Percentiles rank a stretch among this genome's conserved stretches.
Conservation (phyloP, 345 rosid species). For the Bruguiera gymnorhiza region DNA sequence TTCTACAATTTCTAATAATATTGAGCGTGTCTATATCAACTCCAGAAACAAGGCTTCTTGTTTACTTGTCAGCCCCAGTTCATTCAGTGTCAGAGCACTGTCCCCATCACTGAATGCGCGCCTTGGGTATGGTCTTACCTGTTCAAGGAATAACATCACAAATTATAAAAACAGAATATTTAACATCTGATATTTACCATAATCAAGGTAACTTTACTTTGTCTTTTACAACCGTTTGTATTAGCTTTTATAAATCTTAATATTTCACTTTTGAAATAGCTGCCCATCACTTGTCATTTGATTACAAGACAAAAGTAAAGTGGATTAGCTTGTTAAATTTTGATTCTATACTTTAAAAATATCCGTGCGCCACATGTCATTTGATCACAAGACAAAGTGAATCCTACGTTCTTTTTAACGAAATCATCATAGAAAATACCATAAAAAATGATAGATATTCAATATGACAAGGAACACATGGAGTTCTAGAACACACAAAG, state of each 20-base stretch:
- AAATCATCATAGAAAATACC: neutral
- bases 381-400: too few relatives aligned
- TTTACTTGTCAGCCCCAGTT: conserved; percentile 87
- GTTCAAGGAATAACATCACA: conserved; percentile 20
- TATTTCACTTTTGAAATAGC: too few relatives aligned
- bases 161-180: neutral
- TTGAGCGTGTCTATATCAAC: conserved; percentile 41
- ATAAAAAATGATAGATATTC: neutral
- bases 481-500: neutral
- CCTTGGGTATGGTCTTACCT: conserved; percentile 99
- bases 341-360: too few relatives aligned
- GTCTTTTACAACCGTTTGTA: too few relatives aligned
- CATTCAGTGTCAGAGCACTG: conserved; percentile 55
- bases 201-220: neutral
- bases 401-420: too few relatives aligned
- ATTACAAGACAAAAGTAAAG: too few relatives aligned
- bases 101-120: conserved; percentile 87
- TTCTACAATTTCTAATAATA: conserved; percentile 26
- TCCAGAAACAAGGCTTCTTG: conserved; percentile 98
- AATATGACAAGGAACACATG: neutral
- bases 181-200: neutral
- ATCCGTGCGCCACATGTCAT: too few relatives aligned
- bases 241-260: too few relatives aligned
- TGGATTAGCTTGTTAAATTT: too few relatives aligned
- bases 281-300: too few relatives aligned